A percentile compares a stretch with the other conserved stretches of the same genome.
Conservation (phyloP, 371 early-diverging fungal species). For the Sporodiniella umbellata region DNA sequence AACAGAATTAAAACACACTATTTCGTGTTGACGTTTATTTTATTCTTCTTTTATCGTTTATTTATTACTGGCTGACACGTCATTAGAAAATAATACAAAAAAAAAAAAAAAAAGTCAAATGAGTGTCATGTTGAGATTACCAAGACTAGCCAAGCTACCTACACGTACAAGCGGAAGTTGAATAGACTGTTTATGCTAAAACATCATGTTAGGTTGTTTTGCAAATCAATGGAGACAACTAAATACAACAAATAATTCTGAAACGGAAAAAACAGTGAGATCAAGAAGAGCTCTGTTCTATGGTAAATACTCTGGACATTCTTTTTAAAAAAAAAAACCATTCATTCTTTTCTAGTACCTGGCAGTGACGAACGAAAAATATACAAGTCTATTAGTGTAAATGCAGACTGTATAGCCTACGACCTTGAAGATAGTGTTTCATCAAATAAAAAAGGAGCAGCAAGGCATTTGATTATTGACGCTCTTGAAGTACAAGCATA, state of each 20-base stretch:
- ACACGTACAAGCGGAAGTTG: conserved; percentile 1
- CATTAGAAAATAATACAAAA: no score
- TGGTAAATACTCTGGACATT: conserved; percentile 21
- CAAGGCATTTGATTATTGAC: conserved; percentile 72
- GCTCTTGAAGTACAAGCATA: conserved; percentile 59
- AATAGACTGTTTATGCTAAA: background rate
- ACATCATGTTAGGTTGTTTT: background rate
- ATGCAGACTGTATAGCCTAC: conserved; percentile 81
- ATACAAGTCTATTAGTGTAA: conserved; percentile 63
- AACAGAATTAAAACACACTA: background rate
- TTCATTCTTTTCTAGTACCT: conserved; percentile 51
- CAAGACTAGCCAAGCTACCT: background rate
- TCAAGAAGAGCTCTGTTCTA: conserved; percentile 47
- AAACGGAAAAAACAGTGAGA: conserved; percentile 6
- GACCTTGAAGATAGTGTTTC: conserved; percentile 93
- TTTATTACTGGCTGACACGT: no score
- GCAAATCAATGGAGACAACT: background rate
- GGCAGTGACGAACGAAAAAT: conserved; percentile 91
- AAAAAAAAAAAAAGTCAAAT: no score
- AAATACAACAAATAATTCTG: conserved; percentile 8
- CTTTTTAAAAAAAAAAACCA: background rate
- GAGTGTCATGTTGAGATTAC: conserved; percentile 1
- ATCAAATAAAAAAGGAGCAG: conserved; percentile 74
- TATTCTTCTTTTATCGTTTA: no score
- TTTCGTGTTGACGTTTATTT: no score